Conservation (phyloP, 1,284 basidiomycete genomes). For the Puccinia coronata region DNA sequence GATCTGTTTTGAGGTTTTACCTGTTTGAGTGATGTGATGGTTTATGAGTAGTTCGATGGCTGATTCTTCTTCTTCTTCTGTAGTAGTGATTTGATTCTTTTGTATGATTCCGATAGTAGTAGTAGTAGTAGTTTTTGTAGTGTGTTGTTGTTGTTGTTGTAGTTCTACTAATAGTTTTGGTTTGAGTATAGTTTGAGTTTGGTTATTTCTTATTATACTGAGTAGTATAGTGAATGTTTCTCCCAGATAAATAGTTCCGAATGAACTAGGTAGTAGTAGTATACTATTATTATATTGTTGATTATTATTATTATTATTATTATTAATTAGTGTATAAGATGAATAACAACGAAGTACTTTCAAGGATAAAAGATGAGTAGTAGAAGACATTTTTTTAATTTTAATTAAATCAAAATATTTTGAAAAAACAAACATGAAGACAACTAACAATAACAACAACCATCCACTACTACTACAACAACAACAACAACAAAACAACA, state of each 20-base stretch:
- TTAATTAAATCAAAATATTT: too few relatives aligned
- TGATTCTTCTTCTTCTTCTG: background rate
- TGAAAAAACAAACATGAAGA: too few relatives aligned
- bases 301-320: too few relatives aligned
- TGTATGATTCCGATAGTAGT: background rate
- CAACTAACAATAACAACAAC: too few relatives aligned
- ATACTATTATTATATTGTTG: too few relatives aligned
- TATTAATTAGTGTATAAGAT: too few relatives aligned
- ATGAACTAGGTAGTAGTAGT: conserved; percentile 1
- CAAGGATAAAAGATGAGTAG: too few relatives aligned
- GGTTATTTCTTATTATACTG: background rate
- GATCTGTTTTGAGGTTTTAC: background rate
- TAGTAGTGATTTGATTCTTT: too few relatives aligned
- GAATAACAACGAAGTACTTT: too few relatives aligned
- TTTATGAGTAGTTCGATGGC: conserved; percentile 10
- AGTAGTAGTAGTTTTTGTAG: background rate
- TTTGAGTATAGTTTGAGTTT: background rate
- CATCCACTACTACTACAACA: too few relatives aligned
- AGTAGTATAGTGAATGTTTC: background rate
- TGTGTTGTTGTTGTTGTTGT: background rate
- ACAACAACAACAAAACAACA: too few relatives aligned
- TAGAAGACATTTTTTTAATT: too few relatives aligned
- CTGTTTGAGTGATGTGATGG: conserved; percentile 18
- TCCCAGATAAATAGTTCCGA: conserved; percentile 25
- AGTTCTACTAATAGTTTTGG: conserved; percentile 5